Evolutionary conservation across 441 rosid genomes (phyloP), one percentile per base, ranked within the genome.

Genomic region (Breynia disticha): DNA sequence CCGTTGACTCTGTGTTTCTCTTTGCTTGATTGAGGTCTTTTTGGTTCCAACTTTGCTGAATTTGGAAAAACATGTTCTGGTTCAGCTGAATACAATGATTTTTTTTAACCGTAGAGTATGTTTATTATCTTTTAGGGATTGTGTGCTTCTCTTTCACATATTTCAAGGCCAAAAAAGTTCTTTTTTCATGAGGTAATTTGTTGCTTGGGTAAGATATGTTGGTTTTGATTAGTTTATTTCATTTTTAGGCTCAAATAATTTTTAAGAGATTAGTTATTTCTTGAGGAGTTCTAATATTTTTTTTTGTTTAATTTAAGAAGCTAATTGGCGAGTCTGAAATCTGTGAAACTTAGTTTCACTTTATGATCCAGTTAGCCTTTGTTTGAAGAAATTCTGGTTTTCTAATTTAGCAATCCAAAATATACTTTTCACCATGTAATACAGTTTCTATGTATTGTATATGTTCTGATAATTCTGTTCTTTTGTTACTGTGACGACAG

Each of bases 401-500:
- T 28, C 3, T 28, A 28, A 28, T 28, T 28, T 41, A 41, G 7
- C n/a, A 11, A 11, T 41, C 3, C 13, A 11, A 41, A 41, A 11
- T 41, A 41, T 6, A 11, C n/a, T 55, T 41, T 9, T 28, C 35
- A 28, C 35, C 1, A 2, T 28, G 35, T 10, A 7, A 11, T 7
- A 1, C 17, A 19, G 47, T 28, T 37, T 28, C 13, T 50, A 13
- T 21, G 16, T 54, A 32, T 42, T 43, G 35, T 28, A 28, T 53
- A 14, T 53, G 43, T 67, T 53, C 59, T 52, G 17, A 64, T 58
- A 51, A 48, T n/a, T 55, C 42, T n/a, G 17, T 56, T 9, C 56
- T 55, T 24, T 62, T 38, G 47, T 24, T 61, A 58, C 47, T 60
- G 38, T 62, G 50, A 37, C 50, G 41, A 47, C 73, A 67, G 71